Percentiles rank a stretch among this genome's conserved stretches.
phyloP scores from a whole-genome alignment of 2,329 filamentous ascomycete genomes.

The Phaeoacremonium minimum region DNA sequence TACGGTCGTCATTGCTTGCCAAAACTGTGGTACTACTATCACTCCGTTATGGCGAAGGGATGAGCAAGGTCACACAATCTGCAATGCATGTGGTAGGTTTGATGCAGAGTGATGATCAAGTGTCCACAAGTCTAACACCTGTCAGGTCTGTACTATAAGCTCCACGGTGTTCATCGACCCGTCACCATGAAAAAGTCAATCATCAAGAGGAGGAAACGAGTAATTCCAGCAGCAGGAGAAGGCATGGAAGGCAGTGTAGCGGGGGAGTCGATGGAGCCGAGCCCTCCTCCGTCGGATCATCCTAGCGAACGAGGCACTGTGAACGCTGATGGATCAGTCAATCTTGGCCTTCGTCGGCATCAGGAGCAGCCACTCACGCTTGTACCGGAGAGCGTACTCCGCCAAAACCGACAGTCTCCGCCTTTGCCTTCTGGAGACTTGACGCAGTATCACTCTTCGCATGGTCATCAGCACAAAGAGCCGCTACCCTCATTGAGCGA shows the following conservation, averaged over 20 bases:
- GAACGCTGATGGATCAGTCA: conserved; percentile 62
- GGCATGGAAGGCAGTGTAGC: conserved; percentile 33
- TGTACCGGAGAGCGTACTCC: conserved; percentile 39
- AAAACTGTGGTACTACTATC: conserved; percentile 95
- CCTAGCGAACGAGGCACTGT: conserved; percentile 47
- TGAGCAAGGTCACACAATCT: conserved; percentile 92
- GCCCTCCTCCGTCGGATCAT: conserved; percentile 21
- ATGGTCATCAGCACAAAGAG: conserved; percentile 30
- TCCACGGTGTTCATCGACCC: conserved; percentile 88
- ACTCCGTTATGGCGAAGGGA: conserved; percentile 95
- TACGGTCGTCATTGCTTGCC: conserved; percentile 80
- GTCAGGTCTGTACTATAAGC: conserved; percentile 90
- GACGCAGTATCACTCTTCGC: conserved; percentile 46
- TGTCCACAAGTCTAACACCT: conserved; percentile 14
- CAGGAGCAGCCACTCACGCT: conserved; percentile 39
- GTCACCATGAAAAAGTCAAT: conserved; percentile 99
- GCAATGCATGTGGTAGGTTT: conserved; percentile 89
- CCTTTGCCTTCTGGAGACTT: conserved; percentile 40
- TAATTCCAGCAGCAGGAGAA: conserved; percentile 71
- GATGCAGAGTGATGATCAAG: neutral
- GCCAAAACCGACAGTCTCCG: conserved; percentile 37
- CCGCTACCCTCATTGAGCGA: conserved; percentile 40
- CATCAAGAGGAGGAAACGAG: conserved; percentile 92
- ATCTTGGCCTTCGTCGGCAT: conserved; percentile 52
- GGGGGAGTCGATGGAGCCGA: conserved; percentile 43